phyloP scores from a whole-genome alignment of 2,329 filamentous ascomycete genomes.

The Aureobasidium mangrovei region DNA sequence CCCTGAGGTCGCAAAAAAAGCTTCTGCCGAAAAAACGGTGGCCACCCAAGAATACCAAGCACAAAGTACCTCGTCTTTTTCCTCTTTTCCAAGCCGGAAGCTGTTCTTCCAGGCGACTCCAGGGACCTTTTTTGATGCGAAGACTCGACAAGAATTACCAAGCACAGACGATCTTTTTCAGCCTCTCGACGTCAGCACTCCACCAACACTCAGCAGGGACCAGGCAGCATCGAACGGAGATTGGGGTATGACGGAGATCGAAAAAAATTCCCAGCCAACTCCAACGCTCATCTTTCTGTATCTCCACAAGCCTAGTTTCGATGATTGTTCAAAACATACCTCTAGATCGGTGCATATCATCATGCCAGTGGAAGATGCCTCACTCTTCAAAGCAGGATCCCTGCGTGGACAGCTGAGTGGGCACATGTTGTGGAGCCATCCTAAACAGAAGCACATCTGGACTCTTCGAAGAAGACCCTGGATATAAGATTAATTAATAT shows the following conservation, averaged over 20 bases:
- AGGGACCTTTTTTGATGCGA: background rate
- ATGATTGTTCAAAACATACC: too few species aligned
- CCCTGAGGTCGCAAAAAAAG: background rate
- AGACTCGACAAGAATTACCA: background rate
- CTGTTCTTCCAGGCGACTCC: background rate
- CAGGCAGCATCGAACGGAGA: background rate
- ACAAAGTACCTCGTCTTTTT: background rate
- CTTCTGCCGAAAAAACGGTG: background rate
- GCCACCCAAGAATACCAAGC: background rate
- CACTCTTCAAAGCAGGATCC: too few species aligned
- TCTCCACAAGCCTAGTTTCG: too few species aligned
- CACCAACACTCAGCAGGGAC: background rate
- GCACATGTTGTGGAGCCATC: too few species aligned
- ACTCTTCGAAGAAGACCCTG: too few species aligned
- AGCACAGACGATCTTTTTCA: slow-evolving; percentile 4
- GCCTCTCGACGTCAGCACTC: slow-evolving; percentile 1
- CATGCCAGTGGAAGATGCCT: too few species aligned
- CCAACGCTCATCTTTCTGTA: too few species aligned
- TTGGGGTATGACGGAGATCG: background rate
- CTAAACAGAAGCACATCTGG: too few species aligned
- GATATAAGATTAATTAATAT: too few species aligned
- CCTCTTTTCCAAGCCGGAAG: background rate
- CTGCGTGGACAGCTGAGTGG: too few species aligned
- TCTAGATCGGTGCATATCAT: too few species aligned
- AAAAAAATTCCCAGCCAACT: too few species aligned